Evolutionary conservation across 345 rosid species (phyloP).

Genomic region (Barbarea vulgaris): DNA sequence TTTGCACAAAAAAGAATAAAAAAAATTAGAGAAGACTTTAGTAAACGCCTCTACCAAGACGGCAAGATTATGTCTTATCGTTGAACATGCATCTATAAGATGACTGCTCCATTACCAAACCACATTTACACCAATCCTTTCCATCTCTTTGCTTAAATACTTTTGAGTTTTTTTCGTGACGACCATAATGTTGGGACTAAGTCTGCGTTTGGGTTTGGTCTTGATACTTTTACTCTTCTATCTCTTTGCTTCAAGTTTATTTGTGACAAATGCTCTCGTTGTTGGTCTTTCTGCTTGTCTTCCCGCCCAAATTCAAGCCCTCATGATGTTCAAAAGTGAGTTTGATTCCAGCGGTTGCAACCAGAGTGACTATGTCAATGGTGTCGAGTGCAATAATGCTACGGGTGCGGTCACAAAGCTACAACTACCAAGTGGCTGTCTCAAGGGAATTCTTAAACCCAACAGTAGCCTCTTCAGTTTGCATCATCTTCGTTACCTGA

Average conservation of each 20-base stretch:
- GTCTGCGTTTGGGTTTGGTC: too few relatives aligned
- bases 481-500: background rate
- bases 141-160: background rate
- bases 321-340: background rate
- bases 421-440: slow-evolving; percentile 9
- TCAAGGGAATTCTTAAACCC: background rate
- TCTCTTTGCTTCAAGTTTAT: background rate
- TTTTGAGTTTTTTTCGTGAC: background rate
- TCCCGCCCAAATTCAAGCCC: background rate
- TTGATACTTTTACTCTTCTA: background rate
- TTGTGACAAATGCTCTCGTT: background rate
- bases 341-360: background rate
- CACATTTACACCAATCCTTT: background rate
- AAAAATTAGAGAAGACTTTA: too few relatives aligned
- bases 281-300: background rate
- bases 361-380: background rate
- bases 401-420: background rate
- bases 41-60: too few relatives aligned
- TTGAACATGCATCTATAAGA: too few relatives aligned
- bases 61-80: too few relatives aligned
- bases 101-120: too few relatives aligned
- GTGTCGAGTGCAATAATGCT: background rate
- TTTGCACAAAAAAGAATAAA: too few relatives aligned
- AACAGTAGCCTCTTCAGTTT: too few relatives aligned
- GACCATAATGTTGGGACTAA: background rate